Base-by-base conservation (phyloP, 164 flowering plant species). In the Annona squamosa region DNA sequence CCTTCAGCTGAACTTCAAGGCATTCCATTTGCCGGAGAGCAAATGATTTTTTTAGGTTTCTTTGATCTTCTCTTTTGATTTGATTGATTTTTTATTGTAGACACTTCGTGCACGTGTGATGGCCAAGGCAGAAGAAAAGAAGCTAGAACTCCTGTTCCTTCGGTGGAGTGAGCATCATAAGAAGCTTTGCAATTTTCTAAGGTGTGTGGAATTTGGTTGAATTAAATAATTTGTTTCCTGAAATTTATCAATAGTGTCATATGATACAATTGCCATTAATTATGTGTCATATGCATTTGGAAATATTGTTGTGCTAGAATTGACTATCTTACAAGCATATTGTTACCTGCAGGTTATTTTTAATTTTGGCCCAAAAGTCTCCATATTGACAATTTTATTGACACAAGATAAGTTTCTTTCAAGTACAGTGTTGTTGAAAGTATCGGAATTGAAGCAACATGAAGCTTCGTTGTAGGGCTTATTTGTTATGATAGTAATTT, bases 61-160 rank as follows among this genome's bases (percentile, higher is more conserved):
- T 47, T 47, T 71, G 18, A 43, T 17, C 48, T 13, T 10, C 52
- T 68, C 68, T 42, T 47, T 10, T 61, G 59, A 43, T n/a, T 72
- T 26, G 37, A 26, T 26, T 26, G 37, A 65, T 64, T 56, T 48
- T 77, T 42, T 57, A 62, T 48, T 10, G 48, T 77, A 90, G 99
- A 88, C 90, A 70, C 95, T 96, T 46, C 86, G 93, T 76, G 98
- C 99, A 46, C 93, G 99, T 56, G 89, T 96, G 74, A 89, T 91
- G 81, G 99, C 99, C 69, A 96, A 96, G 88, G 94, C 98, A 5
- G 98, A 96, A 81, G 98, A 93, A 75, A 96, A 93, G 90, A 92
- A 87, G 78, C 77, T 96, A 89, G 99, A 96, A 78, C 82, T 96
- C 89, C 89, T 96, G 68, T 96, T 96, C 82, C 90, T 96, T 77